A percentile compares a stretch with the other conserved stretches of the same genome.
phyloP scores from a whole-genome alignment of 192 early-diverging fungal genomes.

The Backusella luteola region DNA sequence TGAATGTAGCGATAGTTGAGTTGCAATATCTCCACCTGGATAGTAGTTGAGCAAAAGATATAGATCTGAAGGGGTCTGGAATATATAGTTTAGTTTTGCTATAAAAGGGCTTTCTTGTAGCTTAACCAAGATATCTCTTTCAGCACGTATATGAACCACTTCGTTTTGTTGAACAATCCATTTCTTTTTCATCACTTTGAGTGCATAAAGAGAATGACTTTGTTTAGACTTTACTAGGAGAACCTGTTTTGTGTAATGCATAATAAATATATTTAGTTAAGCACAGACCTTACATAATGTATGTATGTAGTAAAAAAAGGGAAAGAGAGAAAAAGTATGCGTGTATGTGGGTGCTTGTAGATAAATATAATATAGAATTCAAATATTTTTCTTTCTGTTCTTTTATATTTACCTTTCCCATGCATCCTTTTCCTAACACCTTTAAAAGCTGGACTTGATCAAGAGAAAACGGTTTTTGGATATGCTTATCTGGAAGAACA shows the following conservation, averaged over 20 bases:
- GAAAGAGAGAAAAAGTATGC: neutral
- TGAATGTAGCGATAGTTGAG: slow-evolving; percentile 66
- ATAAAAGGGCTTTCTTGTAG: slow-evolving; percentile 56
- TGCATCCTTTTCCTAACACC: slow-evolving; percentile 75
- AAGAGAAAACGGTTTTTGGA: slow-evolving; percentile 13
- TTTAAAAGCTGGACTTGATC: slow-evolving; percentile 66
- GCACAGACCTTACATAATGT: neutral
- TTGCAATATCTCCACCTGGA: slow-evolving; percentile 79
- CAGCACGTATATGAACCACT: slow-evolving; percentile 71
- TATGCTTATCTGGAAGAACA: neutral
- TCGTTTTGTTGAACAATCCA: slow-evolving; percentile 74
- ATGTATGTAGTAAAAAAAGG: neutral
- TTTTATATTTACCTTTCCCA: slow-evolving; percentile 69
- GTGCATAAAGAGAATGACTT: slow-evolving; percentile 72
- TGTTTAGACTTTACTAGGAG: slow-evolving; percentile 66
- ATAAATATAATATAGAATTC: neutral
- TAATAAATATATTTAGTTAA: neutral
- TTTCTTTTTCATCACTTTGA: slow-evolving; percentile 77
- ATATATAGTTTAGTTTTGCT: slow-evolving; percentile 70
- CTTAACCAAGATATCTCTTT: slow-evolving; percentile 64
- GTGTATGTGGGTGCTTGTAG: neutral
- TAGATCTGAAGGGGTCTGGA: slow-evolving; percentile 72
- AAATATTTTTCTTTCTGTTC: neutral
- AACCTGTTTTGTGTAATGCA: slow-evolving; percentile 11
- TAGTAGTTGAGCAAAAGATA: slow-evolving; percentile 79